Base-by-base conservation (phyloP, 2,329 filamentous ascomycete species). In the Fusarium paranaense region DNA sequence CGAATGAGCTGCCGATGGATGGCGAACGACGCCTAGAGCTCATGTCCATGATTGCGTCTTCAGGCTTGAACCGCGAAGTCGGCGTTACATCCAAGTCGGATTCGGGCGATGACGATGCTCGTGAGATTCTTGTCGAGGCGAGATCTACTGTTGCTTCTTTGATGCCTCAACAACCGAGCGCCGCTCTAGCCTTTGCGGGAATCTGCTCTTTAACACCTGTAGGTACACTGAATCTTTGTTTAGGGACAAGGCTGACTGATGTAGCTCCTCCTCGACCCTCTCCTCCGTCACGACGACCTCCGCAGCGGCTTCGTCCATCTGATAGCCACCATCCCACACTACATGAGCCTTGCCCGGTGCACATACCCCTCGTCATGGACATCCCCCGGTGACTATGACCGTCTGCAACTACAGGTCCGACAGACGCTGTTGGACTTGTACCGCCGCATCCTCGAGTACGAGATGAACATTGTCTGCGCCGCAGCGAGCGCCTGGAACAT, bases 381-480 rank as follows among this genome's bases (percentile, higher is more conserved):
- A 45, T 78, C 73, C 16, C 64, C 74, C n/a, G 37, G 58, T n/a
- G 74, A 76, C 4, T 81, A 78, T 54, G 72, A 74, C 16, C 52
- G 67, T 9, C 68, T 76, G 8, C 72, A 76, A n/a, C 66, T 72
- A 3, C 62, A 73, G 4, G 50, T 73, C 7, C 76, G 72, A 5
- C 79, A 79, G 11, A 66, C 66, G 10, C 64, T 83, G 11, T 25
- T 79, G 2, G 70, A 71, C 6, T 69, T 83, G 7, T 82, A 81
- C 70, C 78, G 80, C 22, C 76, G 72, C 16, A 76, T 83, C 6
- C 77, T 84, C 30, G 82, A 84, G 65, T 81, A 82, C 62, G 82
- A 84, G 73, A 84, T 84, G 82, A 83, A 83, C 62, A 81, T 80
- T 72, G 80, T 84, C 11, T 84, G 82, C 67, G 82, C 82, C 7